These are phyloP conservation scores for Solanum hybrid DNA, from an alignment of 305 asterid species.

Conservation along the genomic window DNA sequence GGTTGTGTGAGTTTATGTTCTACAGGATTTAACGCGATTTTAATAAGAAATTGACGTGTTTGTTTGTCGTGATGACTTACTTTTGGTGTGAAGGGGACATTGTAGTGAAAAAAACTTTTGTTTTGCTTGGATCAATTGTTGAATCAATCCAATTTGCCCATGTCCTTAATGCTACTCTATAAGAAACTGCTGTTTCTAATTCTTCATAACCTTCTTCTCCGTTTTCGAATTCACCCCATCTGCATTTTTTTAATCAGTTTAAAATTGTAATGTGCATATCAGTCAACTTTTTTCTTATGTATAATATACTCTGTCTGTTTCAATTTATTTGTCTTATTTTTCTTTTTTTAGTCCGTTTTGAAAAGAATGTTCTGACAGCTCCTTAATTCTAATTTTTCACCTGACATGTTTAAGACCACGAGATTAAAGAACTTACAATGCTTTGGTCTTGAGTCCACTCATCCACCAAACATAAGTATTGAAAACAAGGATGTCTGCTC, in stretches of 20 bases:
- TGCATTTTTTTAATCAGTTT: slow-evolving; percentile 13
- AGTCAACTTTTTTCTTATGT: neutral
- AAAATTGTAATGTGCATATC: slow-evolving; percentile 3
- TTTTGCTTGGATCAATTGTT: slow-evolving; percentile 51
- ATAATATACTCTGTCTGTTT: too few relatives aligned
- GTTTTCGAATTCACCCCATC: slow-evolving; percentile 81
- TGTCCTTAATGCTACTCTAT: slow-evolving; percentile 60
- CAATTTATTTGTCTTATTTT: neutral
- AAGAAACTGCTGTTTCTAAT: slow-evolving; percentile 53
- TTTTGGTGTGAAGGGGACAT: slow-evolving; percentile 78
- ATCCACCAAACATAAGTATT: slow-evolving; percentile 94
- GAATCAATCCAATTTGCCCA: slow-evolving; percentile 98
- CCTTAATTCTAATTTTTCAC: neutral
- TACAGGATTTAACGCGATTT: neutral
- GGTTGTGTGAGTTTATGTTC: neutral
- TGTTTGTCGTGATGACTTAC: slow-evolving; percentile 18
- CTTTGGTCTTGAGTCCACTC: slow-evolving; percentile 64
- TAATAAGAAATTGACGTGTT: neutral
- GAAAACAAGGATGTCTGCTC: slow-evolving; percentile 68
- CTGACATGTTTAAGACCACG: neutral
- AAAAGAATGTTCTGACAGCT: neutral
- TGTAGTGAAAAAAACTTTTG: slow-evolving; percentile 74
- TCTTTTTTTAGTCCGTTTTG: neutral
- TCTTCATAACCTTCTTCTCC: slow-evolving; percentile 70
- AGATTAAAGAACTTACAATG: slow-evolving; percentile 35